Conservation (phyloP, 192 early-diverging fungal genomes). For the Coemansia sp. region DNA sequence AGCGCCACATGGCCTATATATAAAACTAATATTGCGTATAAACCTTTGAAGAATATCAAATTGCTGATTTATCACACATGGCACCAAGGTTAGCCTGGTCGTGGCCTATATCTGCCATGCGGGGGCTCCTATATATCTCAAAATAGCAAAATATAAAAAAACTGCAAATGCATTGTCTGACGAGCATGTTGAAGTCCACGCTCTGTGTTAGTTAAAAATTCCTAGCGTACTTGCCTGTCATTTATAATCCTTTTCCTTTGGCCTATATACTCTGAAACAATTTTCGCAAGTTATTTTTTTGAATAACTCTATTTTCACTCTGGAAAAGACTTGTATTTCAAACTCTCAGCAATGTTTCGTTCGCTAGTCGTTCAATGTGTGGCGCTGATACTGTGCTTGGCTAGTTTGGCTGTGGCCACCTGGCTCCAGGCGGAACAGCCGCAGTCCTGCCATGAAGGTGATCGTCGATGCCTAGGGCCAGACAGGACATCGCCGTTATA, state of each 20-base stretch:
- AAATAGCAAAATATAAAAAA: too few relatives aligned
- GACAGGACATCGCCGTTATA: conserved; percentile 30
- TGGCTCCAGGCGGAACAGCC: not conserved
- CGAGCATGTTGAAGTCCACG: not conserved
- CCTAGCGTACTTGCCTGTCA: not conserved
- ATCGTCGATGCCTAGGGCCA: conserved; percentile 32
- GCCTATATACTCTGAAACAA: not conserved
- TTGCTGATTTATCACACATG: too few relatives aligned
- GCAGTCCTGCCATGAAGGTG: conserved; percentile 25
- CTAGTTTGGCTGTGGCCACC: not conserved
- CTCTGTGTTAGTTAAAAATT: not conserved
- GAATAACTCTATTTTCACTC: not conserved
- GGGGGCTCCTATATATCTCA: too few relatives aligned
- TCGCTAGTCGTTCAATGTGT: not conserved
- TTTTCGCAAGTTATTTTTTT: not conserved
- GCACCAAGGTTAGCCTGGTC: not conserved
- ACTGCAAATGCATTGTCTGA: not conserved
- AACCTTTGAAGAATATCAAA: too few relatives aligned
- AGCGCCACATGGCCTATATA: not conserved
- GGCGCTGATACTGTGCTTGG: conserved; percentile 1
- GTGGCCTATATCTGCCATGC: not conserved
- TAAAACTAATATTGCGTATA: not conserved
- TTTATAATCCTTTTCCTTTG: not conserved
- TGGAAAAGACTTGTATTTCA: not conserved
- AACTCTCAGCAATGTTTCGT: not conserved